Percentiles rank a stretch among this genome's conserved stretches.
Evolutionary conservation across 2,329 filamentous ascomycete species (phyloP).

Genomic region (Botrytis galanthina): DNA sequence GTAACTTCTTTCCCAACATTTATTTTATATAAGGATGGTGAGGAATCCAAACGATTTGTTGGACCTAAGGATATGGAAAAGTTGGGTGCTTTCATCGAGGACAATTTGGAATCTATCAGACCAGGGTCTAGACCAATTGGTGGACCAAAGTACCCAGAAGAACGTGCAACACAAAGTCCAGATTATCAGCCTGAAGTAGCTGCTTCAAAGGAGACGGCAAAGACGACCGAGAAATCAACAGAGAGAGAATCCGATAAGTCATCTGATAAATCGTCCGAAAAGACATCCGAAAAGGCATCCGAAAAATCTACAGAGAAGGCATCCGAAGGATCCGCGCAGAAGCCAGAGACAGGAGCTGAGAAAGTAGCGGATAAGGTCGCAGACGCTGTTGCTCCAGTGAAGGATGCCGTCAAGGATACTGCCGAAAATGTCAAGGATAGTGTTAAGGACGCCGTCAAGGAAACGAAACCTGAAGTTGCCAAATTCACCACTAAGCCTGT

Average conservation of each 20-base stretch:
- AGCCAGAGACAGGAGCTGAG: neutral
- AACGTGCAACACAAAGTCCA: conserved; percentile 54
- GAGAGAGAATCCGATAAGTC: neutral
- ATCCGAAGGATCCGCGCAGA: neutral
- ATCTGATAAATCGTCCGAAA: neutral
- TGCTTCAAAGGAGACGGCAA: neutral
- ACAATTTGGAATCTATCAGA: conserved; percentile 70
- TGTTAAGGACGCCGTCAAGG: neutral
- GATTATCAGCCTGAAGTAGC: conserved; percentile 29
- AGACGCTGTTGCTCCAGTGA: neutral
- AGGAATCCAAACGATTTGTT: conserved; percentile 58
- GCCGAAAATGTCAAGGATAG: neutral
- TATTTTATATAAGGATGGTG: conserved; percentile 75
- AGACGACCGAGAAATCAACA: conserved; percentile 32
- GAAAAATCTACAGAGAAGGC: conserved; percentile 5
- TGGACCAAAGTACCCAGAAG: conserved; percentile 60
- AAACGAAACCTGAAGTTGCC: conserved; percentile 14
- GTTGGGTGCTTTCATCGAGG: conserved; percentile 71
- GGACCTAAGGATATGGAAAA: conserved; percentile 66
- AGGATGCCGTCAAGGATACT: conserved; percentile 2
- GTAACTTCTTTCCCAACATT: conserved; percentile 75
- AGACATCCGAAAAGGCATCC: neutral
- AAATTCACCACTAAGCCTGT: conserved; percentile 11
- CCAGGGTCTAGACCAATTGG: conserved; percentile 72
- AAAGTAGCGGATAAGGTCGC: neutral